These are phyloP conservation scores for Carex cristatella DNA, from an alignment of 176 grass and related monocot species.

Conservation along the genomic window DNA sequence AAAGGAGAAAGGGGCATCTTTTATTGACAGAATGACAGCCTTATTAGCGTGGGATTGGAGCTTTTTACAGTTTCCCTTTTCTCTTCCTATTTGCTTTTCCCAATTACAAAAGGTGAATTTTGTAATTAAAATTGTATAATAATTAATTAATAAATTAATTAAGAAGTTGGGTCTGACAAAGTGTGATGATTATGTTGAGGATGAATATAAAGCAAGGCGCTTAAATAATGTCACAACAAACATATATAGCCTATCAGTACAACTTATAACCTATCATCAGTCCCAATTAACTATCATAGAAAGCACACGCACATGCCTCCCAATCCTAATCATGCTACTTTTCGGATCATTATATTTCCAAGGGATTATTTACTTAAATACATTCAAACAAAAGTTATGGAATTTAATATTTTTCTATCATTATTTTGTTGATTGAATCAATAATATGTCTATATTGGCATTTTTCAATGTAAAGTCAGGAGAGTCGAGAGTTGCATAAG, in stretches of 20 bases:
- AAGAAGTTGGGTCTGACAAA: neutral
- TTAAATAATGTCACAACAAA: neutral
- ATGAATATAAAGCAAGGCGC: neutral
- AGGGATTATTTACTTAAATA: neutral
- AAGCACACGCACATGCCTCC: slow-evolving; percentile 18
- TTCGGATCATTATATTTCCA: neutral
- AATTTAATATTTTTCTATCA: too few relatives aligned
- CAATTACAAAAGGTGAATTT: neutral
- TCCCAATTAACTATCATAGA: neutral
- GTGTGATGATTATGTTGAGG: neutral
- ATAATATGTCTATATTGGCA: too few relatives aligned
- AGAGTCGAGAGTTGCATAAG: too few relatives aligned
- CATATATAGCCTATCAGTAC: slow-evolving; percentile 3
- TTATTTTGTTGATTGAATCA: too few relatives aligned
- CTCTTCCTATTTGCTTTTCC: neutral
- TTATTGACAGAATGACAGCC: neutral
- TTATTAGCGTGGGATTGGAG: neutral
- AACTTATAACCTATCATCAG: neutral
- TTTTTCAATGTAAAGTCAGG: too few relatives aligned
- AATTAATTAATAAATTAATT: neutral
- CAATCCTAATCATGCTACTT: neutral
- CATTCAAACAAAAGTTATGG: too few relatives aligned
- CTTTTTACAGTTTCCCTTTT: neutral
- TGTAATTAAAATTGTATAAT: neutral
- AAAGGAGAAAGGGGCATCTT: neutral